Conservation (phyloP, 257 asterid species). For the Echium plantagineum region DNA sequence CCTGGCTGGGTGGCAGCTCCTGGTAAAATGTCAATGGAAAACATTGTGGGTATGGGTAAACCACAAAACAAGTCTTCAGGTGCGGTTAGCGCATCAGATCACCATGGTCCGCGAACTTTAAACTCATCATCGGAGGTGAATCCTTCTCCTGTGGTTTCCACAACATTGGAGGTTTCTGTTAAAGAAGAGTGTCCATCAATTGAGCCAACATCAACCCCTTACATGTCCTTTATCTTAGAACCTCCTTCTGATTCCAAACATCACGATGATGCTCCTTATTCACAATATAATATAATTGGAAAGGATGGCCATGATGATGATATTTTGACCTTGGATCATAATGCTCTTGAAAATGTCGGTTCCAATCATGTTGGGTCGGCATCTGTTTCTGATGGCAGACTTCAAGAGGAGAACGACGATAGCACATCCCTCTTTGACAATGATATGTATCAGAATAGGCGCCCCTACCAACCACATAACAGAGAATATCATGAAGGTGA, state of each 20-base stretch:
- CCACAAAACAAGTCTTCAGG: conserved; percentile 35
- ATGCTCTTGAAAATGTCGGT: conserved; percentile 26
- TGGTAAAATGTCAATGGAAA: conserved; percentile 89
- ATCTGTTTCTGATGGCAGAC: conserved; percentile 33
- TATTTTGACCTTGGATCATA: conserved; percentile 33
- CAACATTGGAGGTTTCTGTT: conserved; percentile 31
- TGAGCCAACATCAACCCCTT: conserved; percentile 39
- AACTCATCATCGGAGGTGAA: conserved; percentile 19
- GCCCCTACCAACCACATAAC: conserved; percentile 32
- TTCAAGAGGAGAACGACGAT: conserved; percentile 45
- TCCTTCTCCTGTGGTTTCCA: conserved; percentile 27
- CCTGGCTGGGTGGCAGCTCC: conserved; percentile 59
- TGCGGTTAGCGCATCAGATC: conserved; percentile 31
- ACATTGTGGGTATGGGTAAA: conserved; percentile 89
- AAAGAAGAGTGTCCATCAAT: conserved; percentile 67
- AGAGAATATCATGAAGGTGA: conserved; percentile 48
- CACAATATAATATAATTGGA: conserved; percentile 24
- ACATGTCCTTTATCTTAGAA: conserved; percentile 27
- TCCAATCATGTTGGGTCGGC: conserved; percentile 29
- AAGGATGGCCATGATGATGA: conserved; percentile 36
- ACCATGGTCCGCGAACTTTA: conserved; percentile 30
- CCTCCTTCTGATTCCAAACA: conserved; percentile 29
- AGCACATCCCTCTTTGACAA: conserved; percentile 39
- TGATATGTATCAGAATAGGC: conserved; percentile 25
- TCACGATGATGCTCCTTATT: conserved; percentile 34